These are phyloP conservation scores for Phylloporus rhodoxanthus DNA, from an alignment of 768 basidiomycete species.

Conservation along the genomic window DNA sequence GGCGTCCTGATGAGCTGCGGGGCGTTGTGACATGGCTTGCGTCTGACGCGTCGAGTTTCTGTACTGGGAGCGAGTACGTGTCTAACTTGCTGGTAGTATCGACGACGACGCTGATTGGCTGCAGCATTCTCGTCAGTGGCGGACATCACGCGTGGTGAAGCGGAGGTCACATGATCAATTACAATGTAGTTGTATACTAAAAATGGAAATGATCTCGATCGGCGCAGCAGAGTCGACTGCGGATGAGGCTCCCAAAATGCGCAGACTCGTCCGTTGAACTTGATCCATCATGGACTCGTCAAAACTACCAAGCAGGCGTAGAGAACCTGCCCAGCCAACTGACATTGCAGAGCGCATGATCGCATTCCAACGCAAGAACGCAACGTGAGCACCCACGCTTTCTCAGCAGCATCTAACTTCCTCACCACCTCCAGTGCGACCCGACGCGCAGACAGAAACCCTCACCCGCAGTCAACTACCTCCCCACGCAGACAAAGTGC, in stretches of 20 bases:
- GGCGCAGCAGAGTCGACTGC: constrained; percentile 31
- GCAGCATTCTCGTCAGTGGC: constrained; percentile 28
- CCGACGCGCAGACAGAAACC: constrained; percentile 38
- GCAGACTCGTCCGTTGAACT: constrained; percentile 6
- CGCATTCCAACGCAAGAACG: constrained; percentile 60
- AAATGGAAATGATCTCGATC: constrained; percentile 29
- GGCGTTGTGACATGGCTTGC: constrained; percentile 70
- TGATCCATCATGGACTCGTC: constrained; percentile 28
- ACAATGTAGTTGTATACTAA: constrained; percentile 13
- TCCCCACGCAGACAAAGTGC: constrained; percentile 16
- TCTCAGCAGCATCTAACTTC: no score
- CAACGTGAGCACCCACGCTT: constrained; percentile 39
- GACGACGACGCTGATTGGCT: background rate
- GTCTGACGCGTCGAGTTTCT: constrained; percentile 70
- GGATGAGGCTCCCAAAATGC: constrained; percentile 24
- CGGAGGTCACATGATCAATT: constrained; percentile 12
- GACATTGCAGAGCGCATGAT: constrained; percentile 62
- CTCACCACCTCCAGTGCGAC: constrained; percentile 34
- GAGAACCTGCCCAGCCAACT: constrained; percentile 36
- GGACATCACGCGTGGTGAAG: constrained; percentile 30
- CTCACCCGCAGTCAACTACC: background rate
- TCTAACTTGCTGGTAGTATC: accelerated
- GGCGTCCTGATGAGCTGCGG: constrained; percentile 65
- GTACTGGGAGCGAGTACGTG: constrained; percentile 78
- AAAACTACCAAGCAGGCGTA: constrained; percentile 21